These are phyloP conservation scores for Neophaeococcomyces aloes DNA, from an alignment of 2,329 filamentous ascomycete genomes.

Conservation along the genomic window DNA sequence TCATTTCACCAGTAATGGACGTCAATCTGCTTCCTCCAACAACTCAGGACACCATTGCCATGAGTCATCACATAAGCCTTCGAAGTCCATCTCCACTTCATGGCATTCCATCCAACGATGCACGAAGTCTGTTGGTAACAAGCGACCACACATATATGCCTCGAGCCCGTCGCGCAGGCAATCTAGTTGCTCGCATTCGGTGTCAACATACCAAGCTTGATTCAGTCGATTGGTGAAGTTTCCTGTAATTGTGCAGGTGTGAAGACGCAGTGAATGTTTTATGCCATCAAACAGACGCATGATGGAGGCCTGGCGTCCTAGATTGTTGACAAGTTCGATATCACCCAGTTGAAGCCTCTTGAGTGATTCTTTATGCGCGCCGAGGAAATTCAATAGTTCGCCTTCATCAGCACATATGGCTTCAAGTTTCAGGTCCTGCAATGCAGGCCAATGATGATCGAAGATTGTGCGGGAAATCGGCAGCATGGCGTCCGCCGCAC, in stretches of 20 bases:
- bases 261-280: background rate
- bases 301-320: background rate
- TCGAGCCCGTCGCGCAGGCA: slow-evolving; percentile 5
- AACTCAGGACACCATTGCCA: slow-evolving; percentile 3
- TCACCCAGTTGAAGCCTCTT: slow-evolving; percentile 2
- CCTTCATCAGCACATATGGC: slow-evolving; percentile 1
- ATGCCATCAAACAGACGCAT: slow-evolving; percentile 2
- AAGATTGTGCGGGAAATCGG: slow-evolving; percentile 3
- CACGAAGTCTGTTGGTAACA: background rate
- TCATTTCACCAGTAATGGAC: too few species aligned
- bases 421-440: slow-evolving; percentile 5
- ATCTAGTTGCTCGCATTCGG: background rate
- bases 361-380: background rate
- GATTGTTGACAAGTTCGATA: background rate
- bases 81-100: background rate
- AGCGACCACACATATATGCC: background rate
- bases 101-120: background rate
- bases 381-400: background rate
- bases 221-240: slow-evolving; percentile 7
- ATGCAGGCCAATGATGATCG: background rate
- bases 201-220: slow-evolving; percentile 7
- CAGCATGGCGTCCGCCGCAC: background rate
- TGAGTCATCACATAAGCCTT: background rate
- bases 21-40: background rate
- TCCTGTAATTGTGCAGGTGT: slow-evolving; percentile 3